phyloP scores from a whole-genome alignment of 805 yeast species.

The Millerozyma miso region DNA sequence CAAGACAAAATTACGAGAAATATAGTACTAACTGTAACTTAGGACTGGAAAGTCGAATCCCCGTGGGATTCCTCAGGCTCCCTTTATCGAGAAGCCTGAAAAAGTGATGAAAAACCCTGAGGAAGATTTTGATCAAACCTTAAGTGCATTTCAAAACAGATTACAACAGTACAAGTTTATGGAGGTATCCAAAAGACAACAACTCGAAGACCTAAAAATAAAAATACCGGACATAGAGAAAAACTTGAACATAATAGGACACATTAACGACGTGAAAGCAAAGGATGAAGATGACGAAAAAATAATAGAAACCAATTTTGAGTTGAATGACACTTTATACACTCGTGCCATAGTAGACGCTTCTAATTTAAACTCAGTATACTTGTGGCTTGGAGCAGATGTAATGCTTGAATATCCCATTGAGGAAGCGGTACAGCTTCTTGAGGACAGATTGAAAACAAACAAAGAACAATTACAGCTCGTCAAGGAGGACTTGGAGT shows the following conservation, averaged over 20 bases:
- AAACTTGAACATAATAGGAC: constrained; percentile 69
- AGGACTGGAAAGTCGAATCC: constrained; percentile 70
- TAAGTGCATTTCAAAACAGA: constrained; percentile 79
- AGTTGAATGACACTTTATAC: constrained; percentile 87
- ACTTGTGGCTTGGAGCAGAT: constrained; percentile 97
- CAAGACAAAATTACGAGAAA: background rate
- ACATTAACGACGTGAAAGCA: constrained; percentile 47
- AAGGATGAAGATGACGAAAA: constrained; percentile 16
- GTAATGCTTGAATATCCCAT: constrained; percentile 94
- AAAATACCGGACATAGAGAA: constrained; percentile 92
- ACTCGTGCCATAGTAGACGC: constrained; percentile 73
- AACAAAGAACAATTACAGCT: constrained; percentile 56
- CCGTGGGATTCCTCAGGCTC: constrained; percentile 96
- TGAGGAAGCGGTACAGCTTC: constrained; percentile 75
- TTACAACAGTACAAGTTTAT: constrained; percentile 86
- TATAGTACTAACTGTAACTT: constrained; percentile 5
- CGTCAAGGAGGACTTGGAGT: constrained; percentile 82
- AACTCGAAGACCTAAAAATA: constrained; percentile 48
- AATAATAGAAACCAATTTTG: constrained; percentile 69
- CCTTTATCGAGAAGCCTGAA: constrained; percentile 81
- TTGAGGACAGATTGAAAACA: constrained; percentile 55
- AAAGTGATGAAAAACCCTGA: constrained; percentile 63
- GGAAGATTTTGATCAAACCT: constrained; percentile 60
- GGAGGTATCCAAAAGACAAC: constrained; percentile 56
- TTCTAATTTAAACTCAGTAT: constrained; percentile 55